A percentile compares a stretch with the other conserved stretches of the same genome.
Conservation (phyloP, 441 rosid species). For the Bruguiera hainesii region DNA sequence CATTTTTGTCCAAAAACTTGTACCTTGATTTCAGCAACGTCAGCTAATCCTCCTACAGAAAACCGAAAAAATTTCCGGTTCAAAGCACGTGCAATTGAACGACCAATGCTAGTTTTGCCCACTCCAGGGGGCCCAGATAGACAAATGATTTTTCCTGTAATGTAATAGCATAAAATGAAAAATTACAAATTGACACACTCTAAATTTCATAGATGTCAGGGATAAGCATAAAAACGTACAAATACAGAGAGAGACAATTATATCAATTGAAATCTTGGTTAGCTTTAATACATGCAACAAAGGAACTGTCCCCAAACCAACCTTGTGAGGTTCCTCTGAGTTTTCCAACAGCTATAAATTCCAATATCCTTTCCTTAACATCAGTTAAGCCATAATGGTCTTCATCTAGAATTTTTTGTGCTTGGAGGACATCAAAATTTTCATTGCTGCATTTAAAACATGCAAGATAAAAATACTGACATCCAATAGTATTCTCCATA, state of each 20-base stretch:
- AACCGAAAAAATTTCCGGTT: constrained; percentile 84
- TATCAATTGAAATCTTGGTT: neutral
- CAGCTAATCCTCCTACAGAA: constrained; percentile 94
- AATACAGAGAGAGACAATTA: neutral
- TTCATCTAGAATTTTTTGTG: constrained; percentile 83
- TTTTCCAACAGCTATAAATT: constrained; percentile 98
- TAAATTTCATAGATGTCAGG: constrained; percentile 1
- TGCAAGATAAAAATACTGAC: neutral
- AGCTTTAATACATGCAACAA: constrained; percentile 1
- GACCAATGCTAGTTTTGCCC: constrained; percentile 96
- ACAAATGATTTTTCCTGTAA: constrained; percentile 90
- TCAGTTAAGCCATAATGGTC: constrained; percentile 92
- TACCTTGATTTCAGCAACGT: constrained; percentile 98
- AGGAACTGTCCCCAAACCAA: constrained; percentile 25
- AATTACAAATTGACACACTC: constrained; percentile 5
- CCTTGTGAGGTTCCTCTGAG: constrained; percentile 99
- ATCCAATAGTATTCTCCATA: neutral
- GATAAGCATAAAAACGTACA: neutral
- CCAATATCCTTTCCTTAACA: constrained; percentile 94
- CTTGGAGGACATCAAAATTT: constrained; percentile 78
- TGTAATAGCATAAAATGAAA: constrained; percentile 17
- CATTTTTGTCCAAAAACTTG: neutral
- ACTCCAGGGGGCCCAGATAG: constrained; percentile 99
- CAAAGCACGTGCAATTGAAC: constrained; percentile 92
- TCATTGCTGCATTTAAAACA: constrained; percentile 60